Evolutionary conservation across 441 rosid species (phyloP), one percentile per base, ranked within the genome.

Genomic region (Bruguiera hainesii): DNA sequence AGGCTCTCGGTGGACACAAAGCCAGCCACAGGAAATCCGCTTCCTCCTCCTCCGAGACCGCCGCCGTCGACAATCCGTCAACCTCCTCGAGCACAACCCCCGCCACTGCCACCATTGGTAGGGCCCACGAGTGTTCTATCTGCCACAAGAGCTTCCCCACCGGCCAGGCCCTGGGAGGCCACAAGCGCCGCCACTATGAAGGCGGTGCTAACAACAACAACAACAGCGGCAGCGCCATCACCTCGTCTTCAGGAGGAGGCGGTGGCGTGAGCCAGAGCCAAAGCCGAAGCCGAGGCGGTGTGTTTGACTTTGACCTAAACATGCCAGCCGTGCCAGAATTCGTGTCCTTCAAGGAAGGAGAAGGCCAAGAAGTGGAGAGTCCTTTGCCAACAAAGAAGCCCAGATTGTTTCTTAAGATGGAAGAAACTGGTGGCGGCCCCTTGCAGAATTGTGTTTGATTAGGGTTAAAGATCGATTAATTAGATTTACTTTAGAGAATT

Each of bases 1-100:
- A 93, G 75, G 97, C 98, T 31, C 81, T 90, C 9, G 96, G 98
- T 0, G 98, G 98, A 1, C 98, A 93, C 71, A 93, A 87, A 63
- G 96, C 97, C 25, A 88, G 98, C 55, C 97, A 93, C 80, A 80
- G 89, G 67, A 87, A 83, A 70, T 71, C 15, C 48, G 48, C 18
- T 11, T 3, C 48, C 48, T 11, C 72, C 35, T 57, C 75, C 35
- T 60, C 76, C 13, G 69, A 56, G 16, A 50, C 80, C 52, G 13
- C 75, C 65, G 48, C 79, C 58, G 57, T 67, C 25, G 7, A 73
- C 51, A 71, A 61, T 48, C 48, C 62, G 76, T 48, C 66, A 73
- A 8, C 76, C 75, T 33, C 70, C 73, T 9, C 68, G 72, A 7
- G 71, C 63, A 0, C 58, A 62, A 30, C 79, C 56, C 3, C 62